These are phyloP conservation scores for Coniochaeta hoffmannii DNA, from an alignment of 2,329 filamentous ascomycete genomes.

Conservation along the genomic window DNA sequence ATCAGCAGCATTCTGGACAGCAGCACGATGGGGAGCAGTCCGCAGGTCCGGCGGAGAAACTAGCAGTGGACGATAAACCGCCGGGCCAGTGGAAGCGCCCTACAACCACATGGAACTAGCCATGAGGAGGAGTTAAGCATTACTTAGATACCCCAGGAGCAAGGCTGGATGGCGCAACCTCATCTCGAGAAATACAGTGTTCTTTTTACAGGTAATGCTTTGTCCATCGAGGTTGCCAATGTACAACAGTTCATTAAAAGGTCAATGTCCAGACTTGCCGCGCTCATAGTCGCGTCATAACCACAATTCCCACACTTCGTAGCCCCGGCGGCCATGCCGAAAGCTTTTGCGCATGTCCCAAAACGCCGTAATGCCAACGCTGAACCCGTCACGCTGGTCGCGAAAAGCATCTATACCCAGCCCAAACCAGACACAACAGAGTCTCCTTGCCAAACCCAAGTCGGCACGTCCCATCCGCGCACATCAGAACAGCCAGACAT, in stretches of 20 bases:
- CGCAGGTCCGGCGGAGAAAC: constrained; percentile 31
- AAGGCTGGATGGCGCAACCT: too few relatives aligned
- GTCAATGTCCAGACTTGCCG: background rate
- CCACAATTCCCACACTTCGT: background rate
- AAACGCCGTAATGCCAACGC: background rate
- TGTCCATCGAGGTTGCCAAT: too few relatives aligned
- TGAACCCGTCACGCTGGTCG: background rate
- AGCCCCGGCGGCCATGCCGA: background rate
- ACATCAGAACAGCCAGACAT: constrained; percentile 76
- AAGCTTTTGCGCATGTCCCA: background rate
- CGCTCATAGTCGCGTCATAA: background rate
- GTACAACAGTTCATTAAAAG: background rate
- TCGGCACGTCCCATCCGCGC: background rate
- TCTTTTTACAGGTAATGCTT: too few relatives aligned
- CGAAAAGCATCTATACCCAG: background rate
- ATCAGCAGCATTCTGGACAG: constrained; percentile 50
- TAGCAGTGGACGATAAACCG: constrained; percentile 3
- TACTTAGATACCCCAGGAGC: background rate
- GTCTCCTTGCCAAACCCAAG: background rate
- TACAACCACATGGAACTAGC: background rate
- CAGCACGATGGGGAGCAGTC: constrained; percentile 48
- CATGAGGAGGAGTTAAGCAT: background rate
- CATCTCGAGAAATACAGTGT: too few relatives aligned
- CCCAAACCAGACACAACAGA: background rate
- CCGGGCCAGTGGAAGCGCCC: background rate